phyloP scores from a whole-genome alignment of 805 yeast species.

The Ogataea paradorogensis region DNA sequence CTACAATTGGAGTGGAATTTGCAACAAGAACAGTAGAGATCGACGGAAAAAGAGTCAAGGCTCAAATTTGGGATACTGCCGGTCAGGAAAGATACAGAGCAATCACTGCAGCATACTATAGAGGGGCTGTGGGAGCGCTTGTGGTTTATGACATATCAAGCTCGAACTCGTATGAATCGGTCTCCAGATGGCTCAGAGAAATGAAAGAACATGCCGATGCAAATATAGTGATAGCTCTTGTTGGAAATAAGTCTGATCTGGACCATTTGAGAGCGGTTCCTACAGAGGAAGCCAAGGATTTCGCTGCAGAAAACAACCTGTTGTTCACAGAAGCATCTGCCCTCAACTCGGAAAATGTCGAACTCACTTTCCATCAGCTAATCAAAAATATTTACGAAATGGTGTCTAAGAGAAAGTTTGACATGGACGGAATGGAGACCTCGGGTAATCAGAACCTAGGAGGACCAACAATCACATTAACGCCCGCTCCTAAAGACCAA shows the following conservation, averaged over 20 bases:
- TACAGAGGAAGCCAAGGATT: constrained; percentile 93
- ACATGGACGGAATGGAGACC: constrained; percentile 65
- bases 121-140: constrained; percentile 98
- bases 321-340: constrained; percentile 97
- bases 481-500: constrained; percentile 88
- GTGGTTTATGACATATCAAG: constrained; percentile 94
- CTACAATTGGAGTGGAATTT: constrained; percentile 97
- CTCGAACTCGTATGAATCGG: constrained; percentile 80
- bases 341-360: constrained; percentile 90
- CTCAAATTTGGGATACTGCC: constrained; percentile 98
- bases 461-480: constrained; percentile 89
- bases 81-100: constrained; percentile 99
- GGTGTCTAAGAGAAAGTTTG: constrained; percentile 91
- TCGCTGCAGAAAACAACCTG: constrained; percentile 88
- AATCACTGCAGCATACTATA: constrained; percentile 92
- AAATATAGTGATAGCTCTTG: constrained; percentile 89
- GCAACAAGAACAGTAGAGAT: constrained; percentile 93
- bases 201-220: constrained; percentile 90
- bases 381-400: constrained; percentile 90
- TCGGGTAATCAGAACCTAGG: constrained; percentile 49
- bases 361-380: constrained; percentile 88
- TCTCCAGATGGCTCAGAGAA: constrained; percentile 87
- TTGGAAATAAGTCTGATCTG: constrained; percentile 89
- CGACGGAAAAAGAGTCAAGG: constrained; percentile 79
- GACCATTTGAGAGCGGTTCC: constrained; percentile 95